Base-by-base conservation (phyloP, 2,329 filamentous ascomycete species). In the Colletotrichum spinosum region DNA sequence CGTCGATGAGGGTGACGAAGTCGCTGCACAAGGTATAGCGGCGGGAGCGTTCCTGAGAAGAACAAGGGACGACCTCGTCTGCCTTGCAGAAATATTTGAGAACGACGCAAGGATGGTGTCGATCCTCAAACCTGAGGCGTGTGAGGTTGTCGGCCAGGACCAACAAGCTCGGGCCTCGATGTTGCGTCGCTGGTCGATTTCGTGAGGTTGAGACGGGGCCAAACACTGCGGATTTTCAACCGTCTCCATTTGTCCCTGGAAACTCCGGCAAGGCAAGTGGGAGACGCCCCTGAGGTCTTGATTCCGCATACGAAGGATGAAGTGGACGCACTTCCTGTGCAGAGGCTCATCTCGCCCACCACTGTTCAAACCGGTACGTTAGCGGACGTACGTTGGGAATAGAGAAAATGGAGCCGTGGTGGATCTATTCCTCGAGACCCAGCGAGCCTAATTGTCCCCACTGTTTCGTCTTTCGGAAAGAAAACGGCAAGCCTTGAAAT, bases 121-220 rank as follows among this genome's bases (percentile, higher is more conserved):
- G 63, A 66, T 66, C 63, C 42, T 66, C 49, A 66, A 66, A 66
- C 58, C 41, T 33, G 59, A 66, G 63, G 53, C 34, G 63, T 63
- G 58, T 63, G 63, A 66, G 63, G 41, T 53, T 53, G 58, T 41
- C 50, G 48, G 58, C 48, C n/a, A 45, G 42, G 41, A 39, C 37
- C 35, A 53, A 34, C 37, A 48, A 66, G 58, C 63, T 63, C 38
- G 58, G 63, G 53, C 59, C 58, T 25, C 25, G 25, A 25, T 42
- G 53, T n/a, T 53, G 37, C 48, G 37, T 45, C 35, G 63, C 58
- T 66, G 52, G 52, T 25, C 52, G 56, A 62, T 52, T 46, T 46
- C 52, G 42, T 37, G 33, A 52, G 62, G 37, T 53, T 63, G 58
- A 57, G 63, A 66, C 63, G 37, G 52, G 57, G 42, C 48, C 41